Base-by-base conservation (phyloP, 805 yeast genomes). In the Spathaspora hagerdaliae region DNA sequence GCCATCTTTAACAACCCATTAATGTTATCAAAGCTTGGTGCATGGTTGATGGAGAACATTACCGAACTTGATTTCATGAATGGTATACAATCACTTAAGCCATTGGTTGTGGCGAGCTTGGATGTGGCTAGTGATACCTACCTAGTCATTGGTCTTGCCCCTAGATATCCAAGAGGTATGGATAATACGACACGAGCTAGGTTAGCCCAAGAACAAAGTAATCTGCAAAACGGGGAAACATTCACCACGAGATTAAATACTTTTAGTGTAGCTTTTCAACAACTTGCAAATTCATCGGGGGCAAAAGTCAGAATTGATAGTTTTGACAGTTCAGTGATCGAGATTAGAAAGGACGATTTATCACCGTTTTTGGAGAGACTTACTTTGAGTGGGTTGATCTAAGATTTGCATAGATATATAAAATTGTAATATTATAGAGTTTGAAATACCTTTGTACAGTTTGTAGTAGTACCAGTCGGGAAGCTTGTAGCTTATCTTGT, bases 301-400 rank as follows among this genome's bases (percentile, higher is more conserved):
- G 97, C 97, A 2, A 82, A 86, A 54, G 90, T 90, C 14, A 77
- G 92, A 56, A 86, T 94, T 50, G 98, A 94, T 62, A 89, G 96
- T 58, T 94, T 94, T 65, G 98, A 94, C 61, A 87, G 96, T 51
- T 82, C 97, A 3, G 87, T 94, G 19, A 89, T 94, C 38, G 97
- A 94, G 66, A 83, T 94, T 37, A 69, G 88, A 48, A 85, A 83
- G 58, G 96, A 91, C 41, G 99, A 94, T 61, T 69, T 94, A 51
- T 74, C 89, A 5, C 87, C 96, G 41, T 94, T 94, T 58, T 66
- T 94, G 49, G 98, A 94, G 60, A 80, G 81, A 47, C 69, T 92
- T 50, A 87, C 96, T 9, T 61, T 85, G 41, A 84, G 90, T 68
- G 91, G 91, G 11, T 54, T 69, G 41, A 57, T 68, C 26, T 66